phyloP scores from a whole-genome alignment of 108 stramenopile genomes.

The Chaetoceros tenuissimus region DNA sequence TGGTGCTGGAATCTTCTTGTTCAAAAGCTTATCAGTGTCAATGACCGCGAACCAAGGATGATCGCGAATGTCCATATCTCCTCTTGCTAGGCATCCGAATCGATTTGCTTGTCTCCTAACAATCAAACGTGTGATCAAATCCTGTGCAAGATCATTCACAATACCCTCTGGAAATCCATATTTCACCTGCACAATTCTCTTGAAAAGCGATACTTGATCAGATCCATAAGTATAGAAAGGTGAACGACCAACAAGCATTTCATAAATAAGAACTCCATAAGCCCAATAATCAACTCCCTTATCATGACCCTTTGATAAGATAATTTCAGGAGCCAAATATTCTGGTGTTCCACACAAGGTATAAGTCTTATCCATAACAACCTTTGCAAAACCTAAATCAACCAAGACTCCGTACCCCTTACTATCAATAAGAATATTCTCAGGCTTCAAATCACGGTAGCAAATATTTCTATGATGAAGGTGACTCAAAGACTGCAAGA shows the following conservation, averaged over 20 bases:
- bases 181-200: constrained; percentile 93
- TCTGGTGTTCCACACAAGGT: constrained; percentile 97
- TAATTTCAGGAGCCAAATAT: constrained; percentile 98
- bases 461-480: constrained; percentile 62
- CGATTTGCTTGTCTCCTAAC: constrained; percentile 86
- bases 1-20: constrained; percentile 87
- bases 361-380: constrained; percentile 95
- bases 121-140: constrained; percentile 83
- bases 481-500: constrained; percentile 54
- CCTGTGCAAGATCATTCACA: constrained; percentile 80
- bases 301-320: constrained; percentile 96
- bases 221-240: constrained; percentile 94
- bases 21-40: constrained; percentile 74
- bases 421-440: constrained; percentile 86
- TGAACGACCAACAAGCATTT: constrained; percentile 95
- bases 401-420: constrained; percentile 96
- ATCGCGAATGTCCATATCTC: constrained; percentile 88
- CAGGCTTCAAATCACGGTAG: constrained; percentile 85
- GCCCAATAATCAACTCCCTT: constrained; percentile 99
- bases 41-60: constrained; percentile 93
- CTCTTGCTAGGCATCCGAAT: constrained; percentile 79
- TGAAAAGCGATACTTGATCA: constrained; percentile 92
- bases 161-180: constrained; percentile 83
- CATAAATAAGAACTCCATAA: constrained; percentile 95
- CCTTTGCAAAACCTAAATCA: constrained; percentile 99